Base-by-base conservation (phyloP, 2,329 filamentous ascomycete species). In the Cladosporium halotolerans region DNA sequence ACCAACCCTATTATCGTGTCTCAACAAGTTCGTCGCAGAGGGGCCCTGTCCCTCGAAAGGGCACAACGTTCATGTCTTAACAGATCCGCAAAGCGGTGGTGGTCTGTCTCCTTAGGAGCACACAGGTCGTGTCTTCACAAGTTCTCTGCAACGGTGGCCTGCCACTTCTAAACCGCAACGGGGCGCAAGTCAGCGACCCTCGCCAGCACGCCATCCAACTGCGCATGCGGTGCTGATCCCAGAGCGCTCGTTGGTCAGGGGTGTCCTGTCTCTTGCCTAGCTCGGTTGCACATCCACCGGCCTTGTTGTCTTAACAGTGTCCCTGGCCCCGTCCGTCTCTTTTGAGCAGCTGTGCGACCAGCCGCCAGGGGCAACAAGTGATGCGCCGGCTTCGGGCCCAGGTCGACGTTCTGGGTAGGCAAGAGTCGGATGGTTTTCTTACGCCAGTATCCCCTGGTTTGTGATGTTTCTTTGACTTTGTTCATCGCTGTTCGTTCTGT, bases 391-490 rank as follows among this genome's bases (percentile, higher is more conserved):
- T 47, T 47, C 33, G 33, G 33, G 16, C 33, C 9, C 33, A 40
- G 45, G 45, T 47, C 45, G 36, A 47, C 16, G 45, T 16, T 47
- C 32, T 39, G 33, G 33, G 45, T 39, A 40, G 45, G 10, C 45
- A 31, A 39, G 45, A 38, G 45, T 47, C 36, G 45, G 36, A 47
- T 47, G 45, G 42, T 39, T 38, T 47, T 47, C 33, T 9, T 47
- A 39, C 33, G 16, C 33, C 42, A 31, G 16, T 47, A 39, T 39
- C 45, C 45, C 33, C 33, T 47, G 45, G 33, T 47, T 39, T 38
- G 14, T 47, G 32, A 3, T 18, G 44, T 34, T 39, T 39, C 6
- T 10, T 47, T 40, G 45, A 38, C 36, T 40, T 47, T 38, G 36
- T 47, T 19, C 33, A 40, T 45, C 2, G 6, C 31, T 33, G 32